These are phyloP conservation scores for Colletotrichum ledebouriae DNA, from an alignment of 2,329 filamentous ascomycete species.

Conservation along the genomic window DNA sequence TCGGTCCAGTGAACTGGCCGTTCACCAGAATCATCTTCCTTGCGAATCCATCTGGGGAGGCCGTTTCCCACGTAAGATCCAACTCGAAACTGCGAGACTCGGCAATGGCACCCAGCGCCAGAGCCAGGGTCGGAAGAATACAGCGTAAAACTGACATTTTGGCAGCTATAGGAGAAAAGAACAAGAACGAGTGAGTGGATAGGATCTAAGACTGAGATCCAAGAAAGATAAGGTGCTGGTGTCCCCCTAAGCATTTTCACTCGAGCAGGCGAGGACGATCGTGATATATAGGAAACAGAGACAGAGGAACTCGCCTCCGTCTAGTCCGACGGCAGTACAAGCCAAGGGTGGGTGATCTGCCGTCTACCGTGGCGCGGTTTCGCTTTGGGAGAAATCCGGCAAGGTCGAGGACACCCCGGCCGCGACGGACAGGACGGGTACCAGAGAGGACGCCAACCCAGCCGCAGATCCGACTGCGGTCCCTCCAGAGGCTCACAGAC, in stretches of 20 bases:
- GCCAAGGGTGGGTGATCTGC: conserved; percentile 35
- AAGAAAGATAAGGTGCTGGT: conserved; percentile 33
- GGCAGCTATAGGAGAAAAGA: conserved; percentile 33
- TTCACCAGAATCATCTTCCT: conserved; percentile 67
- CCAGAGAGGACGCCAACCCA: conserved; percentile 17
- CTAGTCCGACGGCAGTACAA: conserved; percentile 25
- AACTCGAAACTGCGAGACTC: conserved; percentile 45
- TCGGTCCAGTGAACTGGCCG: conserved; percentile 72
- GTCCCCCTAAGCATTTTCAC: neutral
- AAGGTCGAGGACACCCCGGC: conserved; percentile 30
- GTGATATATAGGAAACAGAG: conserved; percentile 41
- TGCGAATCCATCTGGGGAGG: conserved; percentile 59
- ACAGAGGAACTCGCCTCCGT: conserved; percentile 28
- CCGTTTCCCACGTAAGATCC: conserved; percentile 53
- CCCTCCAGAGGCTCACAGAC: conserved; percentile 33
- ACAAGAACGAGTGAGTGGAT: conserved; percentile 38
- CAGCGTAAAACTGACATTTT: conserved; percentile 40
- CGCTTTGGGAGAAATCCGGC: conserved; percentile 31
- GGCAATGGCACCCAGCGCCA: conserved; percentile 40
- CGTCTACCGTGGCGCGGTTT: conserved; percentile 38
- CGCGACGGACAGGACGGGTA: conserved; percentile 21
- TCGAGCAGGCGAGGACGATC: conserved; percentile 34
- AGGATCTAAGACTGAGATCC: conserved; percentile 39
- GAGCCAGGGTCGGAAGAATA: conserved; percentile 40
- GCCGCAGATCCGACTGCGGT: conserved; percentile 33